Evolutionary conservation across 176 grass and related monocot species (phyloP).

Genomic region (Rhynchospora tenuis): DNA sequence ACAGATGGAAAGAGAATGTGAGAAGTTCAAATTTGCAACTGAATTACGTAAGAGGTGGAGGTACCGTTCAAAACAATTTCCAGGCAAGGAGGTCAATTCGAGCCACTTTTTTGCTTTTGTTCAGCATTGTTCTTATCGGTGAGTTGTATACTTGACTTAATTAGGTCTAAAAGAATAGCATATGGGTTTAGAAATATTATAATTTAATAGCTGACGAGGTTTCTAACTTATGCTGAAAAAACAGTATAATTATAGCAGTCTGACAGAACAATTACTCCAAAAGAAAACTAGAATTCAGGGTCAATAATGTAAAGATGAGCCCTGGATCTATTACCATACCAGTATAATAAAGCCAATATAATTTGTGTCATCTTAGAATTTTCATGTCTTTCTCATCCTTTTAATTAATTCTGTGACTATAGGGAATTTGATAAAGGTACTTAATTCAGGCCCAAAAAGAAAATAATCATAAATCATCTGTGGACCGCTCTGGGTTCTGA

Average conservation of each 20-base stretch:
- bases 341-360: neutral
- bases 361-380: neutral
- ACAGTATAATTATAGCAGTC: neutral
- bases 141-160: conserved; percentile 35
- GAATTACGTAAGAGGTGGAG: neutral
- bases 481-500: too few species aligned
- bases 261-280: neutral
- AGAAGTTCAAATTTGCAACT: conserved; percentile 20
- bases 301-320: neutral
- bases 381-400: neutral
- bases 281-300: neutral
- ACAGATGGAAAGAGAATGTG: conserved; percentile 42
- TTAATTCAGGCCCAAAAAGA: neutral
- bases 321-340: neutral
- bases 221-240: neutral
- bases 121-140: conserved; percentile 90
- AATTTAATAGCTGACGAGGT: neutral
- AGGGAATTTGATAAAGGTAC: neutral
- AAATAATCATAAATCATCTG: neutral
- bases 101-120: conserved; percentile 61
- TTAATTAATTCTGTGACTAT: too few species aligned
- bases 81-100: conserved; percentile 50
- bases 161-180: neutral
- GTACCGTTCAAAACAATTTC: conserved; percentile 30
- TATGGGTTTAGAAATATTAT: neutral